A percentile compares a stretch with the other conserved stretches of the same genome.
phyloP scores from a whole-genome alignment of 2,329 filamentous ascomycete species.

The Calonectria henricotiae region DNA sequence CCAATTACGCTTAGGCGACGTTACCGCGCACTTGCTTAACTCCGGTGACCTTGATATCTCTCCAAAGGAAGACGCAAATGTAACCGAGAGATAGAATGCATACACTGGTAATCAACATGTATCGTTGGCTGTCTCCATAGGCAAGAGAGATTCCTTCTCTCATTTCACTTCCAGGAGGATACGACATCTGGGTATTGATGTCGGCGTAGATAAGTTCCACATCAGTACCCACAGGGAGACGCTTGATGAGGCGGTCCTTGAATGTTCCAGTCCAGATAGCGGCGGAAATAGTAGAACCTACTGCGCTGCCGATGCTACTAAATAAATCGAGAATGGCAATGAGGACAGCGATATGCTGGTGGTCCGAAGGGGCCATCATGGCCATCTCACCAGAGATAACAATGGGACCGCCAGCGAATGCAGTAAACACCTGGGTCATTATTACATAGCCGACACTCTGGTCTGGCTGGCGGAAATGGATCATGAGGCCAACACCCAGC shows the following conservation, averaged over 20 bases:
- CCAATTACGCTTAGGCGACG: slow-evolving; percentile 52
- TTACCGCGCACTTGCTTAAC: slow-evolving; percentile 61
- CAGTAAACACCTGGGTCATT: slow-evolving; percentile 76
- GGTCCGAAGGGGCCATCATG: slow-evolving; percentile 73
- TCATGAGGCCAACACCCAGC: slow-evolving; percentile 72
- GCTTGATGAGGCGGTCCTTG: slow-evolving; percentile 64
- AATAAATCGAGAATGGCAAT: slow-evolving; percentile 76
- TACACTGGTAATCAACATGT: slow-evolving; percentile 68
- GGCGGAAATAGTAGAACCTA: slow-evolving; percentile 74
- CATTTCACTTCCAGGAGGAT: slow-evolving; percentile 66
- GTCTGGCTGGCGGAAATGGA: slow-evolving; percentile 71
- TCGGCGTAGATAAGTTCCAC: slow-evolving; percentile 64
- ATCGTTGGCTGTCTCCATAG: slow-evolving; percentile 70
- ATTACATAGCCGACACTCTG: slow-evolving; percentile 70
- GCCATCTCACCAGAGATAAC: slow-evolving; percentile 75
- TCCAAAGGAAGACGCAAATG: slow-evolving; percentile 63
- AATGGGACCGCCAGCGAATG: slow-evolving; percentile 73
- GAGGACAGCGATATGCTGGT: slow-evolving; percentile 74
- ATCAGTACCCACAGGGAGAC: slow-evolving; percentile 65
- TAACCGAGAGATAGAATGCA: slow-evolving; percentile 62
- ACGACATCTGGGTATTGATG: slow-evolving; percentile 70
- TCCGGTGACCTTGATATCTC: slow-evolving; percentile 68
- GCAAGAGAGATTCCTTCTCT: slow-evolving; percentile 73
- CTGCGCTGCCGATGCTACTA: slow-evolving; percentile 73
- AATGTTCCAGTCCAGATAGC: slow-evolving; percentile 78